Evolutionary conservation across 768 basidiomycete species (phyloP).

Genomic region (Tulasnella sp.): DNA sequence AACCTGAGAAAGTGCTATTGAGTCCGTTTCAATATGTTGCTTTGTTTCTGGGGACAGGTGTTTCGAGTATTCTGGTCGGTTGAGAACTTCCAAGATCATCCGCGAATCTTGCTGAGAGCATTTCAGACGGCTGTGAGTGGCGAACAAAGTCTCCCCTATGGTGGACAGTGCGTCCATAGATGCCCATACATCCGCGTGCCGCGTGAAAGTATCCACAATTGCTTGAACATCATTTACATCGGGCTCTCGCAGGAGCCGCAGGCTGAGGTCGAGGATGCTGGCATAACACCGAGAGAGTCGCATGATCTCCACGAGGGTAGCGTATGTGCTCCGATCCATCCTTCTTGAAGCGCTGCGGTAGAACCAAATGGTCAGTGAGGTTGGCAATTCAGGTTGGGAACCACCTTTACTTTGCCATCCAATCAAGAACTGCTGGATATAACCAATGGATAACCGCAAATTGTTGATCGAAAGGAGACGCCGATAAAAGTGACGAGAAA

Average conservation of each 20-base stretch:
- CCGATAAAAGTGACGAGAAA: conserved; percentile 42
- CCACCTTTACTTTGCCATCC: conserved; percentile 37
- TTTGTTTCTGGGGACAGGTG: conserved; percentile 56
- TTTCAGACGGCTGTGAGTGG: conserved; percentile 62
- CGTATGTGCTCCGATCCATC: conserved; percentile 53
- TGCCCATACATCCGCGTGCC: conserved; percentile 69
- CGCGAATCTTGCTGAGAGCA: conserved; percentile 63
- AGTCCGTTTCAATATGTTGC: conserved; percentile 58
- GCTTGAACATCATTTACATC: conserved; percentile 54
- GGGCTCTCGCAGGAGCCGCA: conserved; percentile 50
- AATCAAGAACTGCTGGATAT: conserved; percentile 60
- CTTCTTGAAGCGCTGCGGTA: not conserved
- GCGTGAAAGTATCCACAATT: conserved; percentile 67
- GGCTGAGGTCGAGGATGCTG: conserved; percentile 56
- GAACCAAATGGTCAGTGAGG: not conserved
- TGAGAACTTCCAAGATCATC: conserved; percentile 56
- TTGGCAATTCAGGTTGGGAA: not conserved
- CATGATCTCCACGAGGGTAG: conserved; percentile 58
- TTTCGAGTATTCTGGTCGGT: conserved; percentile 38
- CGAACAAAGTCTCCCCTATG: conserved; percentile 58
- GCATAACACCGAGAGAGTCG: conserved; percentile 60
- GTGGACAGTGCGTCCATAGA: conserved; percentile 62
- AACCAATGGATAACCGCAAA: conserved; percentile 69
- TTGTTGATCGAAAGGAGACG: conserved; percentile 72
- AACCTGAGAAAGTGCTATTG: conserved; percentile 60